Conservation (phyloP, 2,329 filamentous ascomycete genomes). For the Calonectria pauciramosa region DNA sequence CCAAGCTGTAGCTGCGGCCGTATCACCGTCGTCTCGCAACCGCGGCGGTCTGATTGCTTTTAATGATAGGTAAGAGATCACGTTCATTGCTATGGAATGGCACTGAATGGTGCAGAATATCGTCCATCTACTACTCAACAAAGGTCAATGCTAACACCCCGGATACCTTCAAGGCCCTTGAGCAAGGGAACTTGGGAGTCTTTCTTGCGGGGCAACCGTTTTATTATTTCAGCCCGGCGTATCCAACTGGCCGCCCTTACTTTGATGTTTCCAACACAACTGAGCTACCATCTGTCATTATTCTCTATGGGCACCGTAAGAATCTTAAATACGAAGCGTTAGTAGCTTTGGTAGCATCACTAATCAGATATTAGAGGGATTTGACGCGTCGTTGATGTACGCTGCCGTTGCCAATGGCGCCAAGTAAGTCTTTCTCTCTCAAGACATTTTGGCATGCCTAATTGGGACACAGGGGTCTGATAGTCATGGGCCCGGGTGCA, state of each 20-base stretch:
- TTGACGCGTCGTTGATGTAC: conserved; percentile 48
- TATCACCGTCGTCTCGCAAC: conserved; percentile 41
- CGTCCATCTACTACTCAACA: conserved; percentile 66
- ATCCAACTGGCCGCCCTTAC: conserved; percentile 56
- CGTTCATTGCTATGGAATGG: background rate
- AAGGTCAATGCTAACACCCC: conserved; percentile 73
- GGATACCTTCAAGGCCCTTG: conserved; percentile 69
- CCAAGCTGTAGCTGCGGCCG: conserved; percentile 28
- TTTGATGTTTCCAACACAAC: conserved; percentile 52
- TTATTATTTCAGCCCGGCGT: conserved; percentile 64
- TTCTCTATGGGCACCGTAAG: conserved; percentile 60
- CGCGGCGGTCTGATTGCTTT: conserved; percentile 69
- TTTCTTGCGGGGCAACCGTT: conserved; percentile 66
- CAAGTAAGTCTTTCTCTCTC: conserved; percentile 30
- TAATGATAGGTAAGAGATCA: conserved; percentile 63
- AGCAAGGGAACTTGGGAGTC: conserved; percentile 55
- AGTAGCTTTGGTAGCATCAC: background rate
- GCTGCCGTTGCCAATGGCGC: conserved; percentile 50
- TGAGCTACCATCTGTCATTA: conserved; percentile 60
- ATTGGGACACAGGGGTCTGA: conserved; percentile 36
- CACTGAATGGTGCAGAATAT: background rate
- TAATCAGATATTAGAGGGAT: conserved; percentile 44
- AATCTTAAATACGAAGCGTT: background rate
- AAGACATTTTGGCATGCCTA: background rate
- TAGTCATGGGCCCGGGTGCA: conserved; percentile 50